These are phyloP conservation scores for Leptographium galeiforme DNA, from an alignment of 2,329 filamentous ascomycete species.

Conservation along the genomic window DNA sequence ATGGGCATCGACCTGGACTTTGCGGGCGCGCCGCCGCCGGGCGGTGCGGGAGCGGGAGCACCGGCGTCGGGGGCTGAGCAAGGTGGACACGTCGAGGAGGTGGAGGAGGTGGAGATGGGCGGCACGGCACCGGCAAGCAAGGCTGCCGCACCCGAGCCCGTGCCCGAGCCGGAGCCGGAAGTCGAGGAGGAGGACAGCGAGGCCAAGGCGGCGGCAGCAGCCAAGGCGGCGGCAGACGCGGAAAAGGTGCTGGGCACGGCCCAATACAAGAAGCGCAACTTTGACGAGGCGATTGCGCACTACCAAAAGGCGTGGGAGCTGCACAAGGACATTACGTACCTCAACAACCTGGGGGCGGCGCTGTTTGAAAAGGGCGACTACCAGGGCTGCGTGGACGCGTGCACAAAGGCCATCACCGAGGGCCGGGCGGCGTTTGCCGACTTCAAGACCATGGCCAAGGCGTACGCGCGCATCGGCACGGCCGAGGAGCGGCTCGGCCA, in stretches of 20 bases:
- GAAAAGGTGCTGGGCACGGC: constrained; percentile 91
- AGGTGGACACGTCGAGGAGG: constrained; percentile 68
- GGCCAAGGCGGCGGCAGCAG: constrained; percentile 68
- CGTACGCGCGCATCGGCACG: constrained; percentile 90
- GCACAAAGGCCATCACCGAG: constrained; percentile 78
- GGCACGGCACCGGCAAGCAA: background rate
- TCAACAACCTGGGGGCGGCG: constrained; percentile 90
- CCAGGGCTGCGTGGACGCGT: constrained; percentile 72
- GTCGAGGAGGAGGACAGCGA: constrained; percentile 70
- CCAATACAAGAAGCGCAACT: constrained; percentile 96
- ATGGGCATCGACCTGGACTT: constrained; percentile 89
- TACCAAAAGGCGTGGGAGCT: constrained; percentile 92
- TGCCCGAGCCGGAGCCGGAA: constrained; percentile 22
- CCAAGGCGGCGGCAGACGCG: constrained; percentile 83
- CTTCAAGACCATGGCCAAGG: constrained; percentile 97
- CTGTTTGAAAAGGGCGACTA: constrained; percentile 95
- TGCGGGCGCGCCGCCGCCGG: constrained; percentile 17
- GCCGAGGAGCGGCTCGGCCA: constrained; percentile 86
- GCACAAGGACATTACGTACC: constrained; percentile 92
- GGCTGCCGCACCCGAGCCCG: background rate
- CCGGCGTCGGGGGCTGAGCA: constrained; percentile 23
- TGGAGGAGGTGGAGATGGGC: constrained; percentile 66
- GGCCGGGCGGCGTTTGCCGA: constrained; percentile 83
- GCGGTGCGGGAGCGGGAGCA: constrained; percentile 16
- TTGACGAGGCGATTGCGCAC: constrained; percentile 87